These are phyloP conservation scores for Verticillium isaacii DNA, from an alignment of 2,329 filamentous ascomycete genomes.

Conservation along the genomic window DNA sequence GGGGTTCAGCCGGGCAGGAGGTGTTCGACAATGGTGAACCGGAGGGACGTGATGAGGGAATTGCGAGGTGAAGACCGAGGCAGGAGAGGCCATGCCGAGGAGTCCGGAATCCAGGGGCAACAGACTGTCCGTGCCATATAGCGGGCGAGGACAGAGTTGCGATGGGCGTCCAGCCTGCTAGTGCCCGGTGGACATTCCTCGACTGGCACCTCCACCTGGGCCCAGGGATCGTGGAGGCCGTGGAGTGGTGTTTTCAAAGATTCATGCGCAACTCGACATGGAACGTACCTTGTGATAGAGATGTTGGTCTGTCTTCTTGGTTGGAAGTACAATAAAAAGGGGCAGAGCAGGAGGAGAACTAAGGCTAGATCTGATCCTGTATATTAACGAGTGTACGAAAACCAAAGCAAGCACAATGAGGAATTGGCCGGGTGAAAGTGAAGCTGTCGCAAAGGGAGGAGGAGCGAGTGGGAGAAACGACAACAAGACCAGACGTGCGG, in stretches of 20 bases:
- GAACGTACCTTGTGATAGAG: not conserved
- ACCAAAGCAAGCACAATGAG: not conserved
- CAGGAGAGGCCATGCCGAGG: not conserved
- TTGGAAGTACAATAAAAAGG: not conserved
- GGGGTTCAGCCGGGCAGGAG: not conserved
- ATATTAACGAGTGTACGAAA: constrained; percentile 1
- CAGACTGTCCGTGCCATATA: not conserved
- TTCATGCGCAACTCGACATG: not conserved
- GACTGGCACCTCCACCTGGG: not conserved
- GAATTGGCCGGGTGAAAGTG: not conserved
- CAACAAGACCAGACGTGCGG: not conserved
- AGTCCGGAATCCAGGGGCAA: not conserved
- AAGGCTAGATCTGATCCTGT: not conserved
- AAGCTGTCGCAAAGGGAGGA: not conserved
- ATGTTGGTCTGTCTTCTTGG: not conserved
- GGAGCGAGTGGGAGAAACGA: not conserved
- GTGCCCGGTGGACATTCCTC: not conserved
- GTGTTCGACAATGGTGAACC: not conserved
- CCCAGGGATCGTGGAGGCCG: not conserved
- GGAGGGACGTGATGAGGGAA: not conserved
- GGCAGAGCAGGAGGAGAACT: not conserved
- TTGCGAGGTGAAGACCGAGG: not conserved
- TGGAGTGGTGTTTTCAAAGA: not conserved
- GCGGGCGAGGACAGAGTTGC: not conserved
- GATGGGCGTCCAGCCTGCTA: not conserved